Percentiles rank a stretch among this genome's conserved stretches.
phyloP scores from a whole-genome alignment of 352 stramenopile species.

The Globisporangium irregulare region DNA sequence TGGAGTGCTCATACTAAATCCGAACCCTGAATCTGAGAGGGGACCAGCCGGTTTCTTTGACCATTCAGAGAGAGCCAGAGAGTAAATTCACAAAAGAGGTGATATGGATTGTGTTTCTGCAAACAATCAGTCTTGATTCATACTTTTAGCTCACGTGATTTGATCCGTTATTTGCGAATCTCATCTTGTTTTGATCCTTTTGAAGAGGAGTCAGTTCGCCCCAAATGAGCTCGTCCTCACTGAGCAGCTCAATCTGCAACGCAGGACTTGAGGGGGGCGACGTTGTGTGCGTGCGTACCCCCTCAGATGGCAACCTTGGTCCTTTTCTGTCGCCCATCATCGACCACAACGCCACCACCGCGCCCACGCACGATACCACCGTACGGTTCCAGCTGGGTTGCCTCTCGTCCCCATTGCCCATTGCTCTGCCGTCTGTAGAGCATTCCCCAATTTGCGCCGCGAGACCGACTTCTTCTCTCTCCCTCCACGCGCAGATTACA shows the following conservation, averaged over 20 bases:
- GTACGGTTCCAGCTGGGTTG: neutral
- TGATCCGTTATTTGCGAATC: too few species aligned
- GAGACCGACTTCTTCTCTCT: neutral
- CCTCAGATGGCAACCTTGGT: neutral
- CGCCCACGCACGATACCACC: neutral
- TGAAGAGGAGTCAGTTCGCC: neutral
- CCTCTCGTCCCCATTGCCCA: neutral
- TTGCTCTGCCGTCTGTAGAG: neutral
- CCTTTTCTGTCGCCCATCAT: neutral
- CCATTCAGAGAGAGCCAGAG: neutral
- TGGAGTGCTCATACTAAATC: neutral
- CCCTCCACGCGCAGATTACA: neutral
- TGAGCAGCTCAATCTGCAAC: neutral
- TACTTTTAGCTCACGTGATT: neutral
- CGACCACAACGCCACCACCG: neutral
- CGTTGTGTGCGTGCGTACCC: neutral
- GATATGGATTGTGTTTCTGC: neutral
- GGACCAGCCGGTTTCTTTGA: neutral
- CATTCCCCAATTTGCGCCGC: neutral
- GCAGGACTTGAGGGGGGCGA: neutral
- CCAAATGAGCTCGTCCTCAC: neutral
- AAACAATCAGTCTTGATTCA: too few species aligned
- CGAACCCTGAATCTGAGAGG: neutral
- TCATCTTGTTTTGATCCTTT: neutral
- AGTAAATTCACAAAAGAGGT: neutral